These are phyloP conservation scores for Mycena albidolilacea DNA, from an alignment of 768 basidiomycete species.

Conservation along the genomic window DNA sequence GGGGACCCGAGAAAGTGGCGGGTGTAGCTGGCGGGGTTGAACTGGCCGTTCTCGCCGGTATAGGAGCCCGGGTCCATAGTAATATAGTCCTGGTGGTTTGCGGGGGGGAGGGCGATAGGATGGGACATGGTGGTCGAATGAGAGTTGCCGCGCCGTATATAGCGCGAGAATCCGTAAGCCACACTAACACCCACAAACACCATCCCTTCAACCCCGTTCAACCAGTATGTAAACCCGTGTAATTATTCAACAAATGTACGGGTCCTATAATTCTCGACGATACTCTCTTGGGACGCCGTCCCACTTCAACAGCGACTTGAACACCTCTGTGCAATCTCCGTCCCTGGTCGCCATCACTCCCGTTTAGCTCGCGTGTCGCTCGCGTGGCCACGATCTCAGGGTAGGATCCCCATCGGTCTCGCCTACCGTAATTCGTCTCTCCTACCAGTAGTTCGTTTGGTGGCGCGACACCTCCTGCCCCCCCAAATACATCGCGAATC, in stretches of 20 bases:
- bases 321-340: not conserved
- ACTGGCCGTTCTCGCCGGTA: constrained; percentile 59
- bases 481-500: not conserved
- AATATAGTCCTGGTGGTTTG: constrained; percentile 38
- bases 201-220: too few species aligned
- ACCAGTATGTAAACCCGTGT: too few species aligned
- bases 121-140: constrained; percentile 45
- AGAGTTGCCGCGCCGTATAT: not conserved
- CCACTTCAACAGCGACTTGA: not conserved
- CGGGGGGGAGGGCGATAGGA: constrained; percentile 62
- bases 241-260: too few species aligned
- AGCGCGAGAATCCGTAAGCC: not conserved
- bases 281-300: too few species aligned
- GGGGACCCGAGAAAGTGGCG: constrained; percentile 81
- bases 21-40: constrained; percentile 78
- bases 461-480: not conserved
- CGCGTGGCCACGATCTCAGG: constrained; percentile 10
- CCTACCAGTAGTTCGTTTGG: not conserved
- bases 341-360: not conserved
- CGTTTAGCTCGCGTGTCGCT: constrained; percentile 5
- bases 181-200: constrained; percentile 1
- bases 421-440: too few species aligned
- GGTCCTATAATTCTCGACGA: too few species aligned
- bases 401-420: constrained; percentile 9
- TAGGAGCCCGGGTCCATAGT: constrained; percentile 67